Evolutionary conservation across 495 filamentous ascomycete genomes (phyloP).

Genomic region (Chaetomium cochliodes): DNA sequence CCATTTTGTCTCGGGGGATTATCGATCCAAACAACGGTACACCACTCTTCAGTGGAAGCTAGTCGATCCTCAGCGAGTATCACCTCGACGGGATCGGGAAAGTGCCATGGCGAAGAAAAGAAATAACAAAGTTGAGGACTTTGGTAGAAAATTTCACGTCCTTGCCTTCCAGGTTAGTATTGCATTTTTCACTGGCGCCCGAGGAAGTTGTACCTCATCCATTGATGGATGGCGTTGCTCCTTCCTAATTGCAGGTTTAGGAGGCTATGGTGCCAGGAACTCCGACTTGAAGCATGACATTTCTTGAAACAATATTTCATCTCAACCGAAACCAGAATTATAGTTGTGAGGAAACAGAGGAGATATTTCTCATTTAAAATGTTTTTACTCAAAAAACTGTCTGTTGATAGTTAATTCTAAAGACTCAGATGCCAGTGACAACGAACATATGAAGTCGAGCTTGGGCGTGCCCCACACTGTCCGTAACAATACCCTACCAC

Average conservation of each 20-base stretch:
- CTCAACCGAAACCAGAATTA: no score
- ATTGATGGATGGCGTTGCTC: no score
- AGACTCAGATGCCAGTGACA: no score
- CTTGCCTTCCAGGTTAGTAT: not conserved
- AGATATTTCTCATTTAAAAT: not conserved
- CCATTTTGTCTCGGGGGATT: slow-evolving; percentile 49
- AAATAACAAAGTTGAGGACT: not conserved
- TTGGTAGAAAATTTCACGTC: not conserved
- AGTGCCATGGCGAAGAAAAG: not conserved
- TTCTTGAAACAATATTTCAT: no score
- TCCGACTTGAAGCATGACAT: no score
- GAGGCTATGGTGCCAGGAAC: no score
- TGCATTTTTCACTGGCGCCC: no score
- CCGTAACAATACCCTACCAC: slow-evolving; percentile 15
- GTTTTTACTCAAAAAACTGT: not conserved
- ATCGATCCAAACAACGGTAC: not conserved
- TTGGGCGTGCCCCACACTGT: not conserved
- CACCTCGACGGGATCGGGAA: not conserved
- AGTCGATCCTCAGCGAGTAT: not conserved
- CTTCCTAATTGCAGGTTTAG: no score
- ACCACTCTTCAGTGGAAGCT: not conserved
- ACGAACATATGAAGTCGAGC: no score
- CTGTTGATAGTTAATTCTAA: no score
- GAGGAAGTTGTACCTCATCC: not conserved
- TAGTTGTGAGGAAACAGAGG: no score